Conservation (phyloP, 495 filamentous ascomycete genomes). For the Schizothecium vesticola region DNA sequence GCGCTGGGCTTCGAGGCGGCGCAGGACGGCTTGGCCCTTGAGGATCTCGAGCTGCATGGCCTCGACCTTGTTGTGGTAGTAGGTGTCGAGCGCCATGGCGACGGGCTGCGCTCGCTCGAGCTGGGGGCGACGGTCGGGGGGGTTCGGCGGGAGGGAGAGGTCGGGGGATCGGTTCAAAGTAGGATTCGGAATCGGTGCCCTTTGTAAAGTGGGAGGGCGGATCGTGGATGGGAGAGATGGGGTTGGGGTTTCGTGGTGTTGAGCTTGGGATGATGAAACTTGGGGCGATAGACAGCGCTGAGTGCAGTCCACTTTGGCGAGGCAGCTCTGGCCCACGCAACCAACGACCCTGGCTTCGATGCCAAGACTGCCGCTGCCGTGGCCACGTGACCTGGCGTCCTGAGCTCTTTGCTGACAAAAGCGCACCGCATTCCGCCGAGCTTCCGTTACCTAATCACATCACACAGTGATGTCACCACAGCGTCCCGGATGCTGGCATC, state of each 20-base stretch:
- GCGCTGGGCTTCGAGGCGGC: slow-evolving; percentile 92
- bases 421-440: no score
- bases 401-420: neutral
- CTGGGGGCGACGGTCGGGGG: slow-evolving; percentile 11
- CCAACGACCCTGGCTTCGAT: slow-evolving; percentile 1
- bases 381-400: neutral
- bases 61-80: slow-evolving; percentile 99
- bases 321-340: slow-evolving; percentile 36
- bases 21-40: slow-evolving; percentile 90
- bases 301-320: slow-evolving; percentile 9
- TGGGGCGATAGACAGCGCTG: slow-evolving; percentile 1
- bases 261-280: neutral
- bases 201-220: neutral
- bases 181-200: neutral
- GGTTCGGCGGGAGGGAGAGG: neutral
- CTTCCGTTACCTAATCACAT: neutral
- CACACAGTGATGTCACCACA: neutral
- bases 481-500: neutral
- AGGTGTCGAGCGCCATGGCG: slow-evolving; percentile 96
- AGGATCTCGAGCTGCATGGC: slow-evolving; percentile 99
- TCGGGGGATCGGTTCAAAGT: neutral
- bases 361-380: neutral
- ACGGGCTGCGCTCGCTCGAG: slow-evolving; percentile 25
- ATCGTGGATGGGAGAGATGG: neutral
- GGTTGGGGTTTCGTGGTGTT: neutral